Evolutionary conservation across 345 rosid species (phyloP), one percentile per base, ranked within the genome.

Genomic region (Salix brachista): DNA sequence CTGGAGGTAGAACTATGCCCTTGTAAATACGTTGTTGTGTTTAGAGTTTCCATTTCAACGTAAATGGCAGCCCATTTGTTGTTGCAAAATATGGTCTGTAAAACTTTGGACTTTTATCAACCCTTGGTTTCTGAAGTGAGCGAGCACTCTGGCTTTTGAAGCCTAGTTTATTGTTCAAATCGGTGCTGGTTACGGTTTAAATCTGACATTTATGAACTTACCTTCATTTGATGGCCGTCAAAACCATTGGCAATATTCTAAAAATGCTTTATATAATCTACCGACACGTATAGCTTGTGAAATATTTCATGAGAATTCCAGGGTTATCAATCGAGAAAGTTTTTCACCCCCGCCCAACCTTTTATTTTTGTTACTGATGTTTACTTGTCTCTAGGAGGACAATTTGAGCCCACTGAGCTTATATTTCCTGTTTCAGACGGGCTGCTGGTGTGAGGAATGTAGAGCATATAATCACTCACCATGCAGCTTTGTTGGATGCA

Each of bases 1-100:
- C 14, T 3, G 54, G 23, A 60, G 28, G 28, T 58, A 73, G 54
- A 23, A 41, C 25, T 16, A 17, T 46, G 21, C 46, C 70, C 30
- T 25, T 72, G 77, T 78, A 65, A 12, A 78, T 61, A 44, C 19
- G 26, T 77, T 70, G 32, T 64, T 71, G 65, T 77, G 70, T 61
- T 25, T 0, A 70, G 23, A 58, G 23, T 8, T 60, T 41, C 50
- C n/a, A 3, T 44, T 34, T 32, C n/a, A 61, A 68, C 44, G 75
- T n/a, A 60, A 41, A 41, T 28, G 18, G 37, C 41, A 62, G 79
- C 56, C 34, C 5, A 16, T 54, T 52, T 62, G 60, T 71, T 26
- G 80, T 46, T 46, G 79, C 13, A 30, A 70, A 61, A 42, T 69
- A 30, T 46, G 36, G 58, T 61, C 5, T 77, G 79, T 62, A 61